Evolutionary conservation across 768 basidiomycete species (phyloP), one percentile per base, ranked within the genome.

Genomic region (Gloeostereum incarnatum): DNA sequence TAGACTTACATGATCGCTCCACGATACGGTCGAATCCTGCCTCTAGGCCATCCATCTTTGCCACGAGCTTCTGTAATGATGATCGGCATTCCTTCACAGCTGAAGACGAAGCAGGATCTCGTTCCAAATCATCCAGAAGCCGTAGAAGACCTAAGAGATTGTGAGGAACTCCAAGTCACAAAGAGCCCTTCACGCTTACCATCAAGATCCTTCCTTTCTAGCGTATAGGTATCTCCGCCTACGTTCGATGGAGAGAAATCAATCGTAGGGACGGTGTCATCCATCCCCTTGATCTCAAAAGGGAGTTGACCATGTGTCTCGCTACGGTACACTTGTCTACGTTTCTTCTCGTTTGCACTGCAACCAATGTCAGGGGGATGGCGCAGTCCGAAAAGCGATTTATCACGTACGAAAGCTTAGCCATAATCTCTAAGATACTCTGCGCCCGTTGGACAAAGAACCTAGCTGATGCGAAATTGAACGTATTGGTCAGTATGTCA

Each of bases 251-350:
- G 80, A 1, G 81, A 78, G 50, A 92, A 81, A 49, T 92, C 90
- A 46, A 92, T 73, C 5, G 65, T 68, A 0, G 87, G 87, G 3
- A 85, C 81, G 2, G 79, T 65, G 45, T 84, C 86, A 24, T 88
- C 83, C 75, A 96, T 75, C 3, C 84, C 85, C 35, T 69, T 66
- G 3, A 81, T 72, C 25, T 86, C 82, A 54, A 92, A 97, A 0
- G 96, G 96, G 4, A 98, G 66, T 47, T 88, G 81, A 0, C 85
- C 85, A 43, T 87, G 75, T 9, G 86, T 71, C 50, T 94, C 91
- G 3, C 81, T 71, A 16, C 86, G 72, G 53, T 94, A 92, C n/a
- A 84, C 70, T 47, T 83, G 77, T 2, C 96, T 75, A 14, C 90
- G 75, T 48, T 85, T 87, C 44, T 73, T 71, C 57, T 99, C 96